Percentiles rank a stretch among this genome's conserved stretches.
These are phyloP conservation scores for Polyplosphaeria fusca DNA, from an alignment of 495 filamentous ascomycete genomes.

Conservation along the genomic window DNA sequence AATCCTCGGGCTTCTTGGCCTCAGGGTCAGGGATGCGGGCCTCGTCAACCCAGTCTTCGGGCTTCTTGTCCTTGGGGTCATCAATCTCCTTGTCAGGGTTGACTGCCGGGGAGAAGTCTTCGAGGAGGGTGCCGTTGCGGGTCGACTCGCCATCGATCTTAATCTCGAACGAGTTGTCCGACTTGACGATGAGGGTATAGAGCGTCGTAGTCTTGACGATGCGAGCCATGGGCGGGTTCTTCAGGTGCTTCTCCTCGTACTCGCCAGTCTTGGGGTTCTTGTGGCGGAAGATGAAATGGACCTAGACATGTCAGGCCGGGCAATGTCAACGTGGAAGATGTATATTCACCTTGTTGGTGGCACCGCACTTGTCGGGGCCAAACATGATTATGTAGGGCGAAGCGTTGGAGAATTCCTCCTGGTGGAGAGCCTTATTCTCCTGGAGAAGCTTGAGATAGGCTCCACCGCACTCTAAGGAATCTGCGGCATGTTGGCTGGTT, in stretches of 20 bases:
- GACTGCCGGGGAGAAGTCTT: slow-evolving; percentile 89
- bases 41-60: slow-evolving; percentile 92
- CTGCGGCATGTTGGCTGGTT: slow-evolving; percentile 48
- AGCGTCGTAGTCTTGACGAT: slow-evolving; percentile 88
- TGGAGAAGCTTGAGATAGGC: slow-evolving; percentile 99
- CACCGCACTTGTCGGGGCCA: slow-evolving; percentile 98
- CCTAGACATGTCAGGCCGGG: slow-evolving; percentile 44
- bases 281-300: slow-evolving; percentile 99
- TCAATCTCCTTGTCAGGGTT: slow-evolving; percentile 97
- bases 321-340: no score
- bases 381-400: slow-evolving; percentile 99
- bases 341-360: slow-evolving; percentile 81
- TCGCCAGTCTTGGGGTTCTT: slow-evolving; percentile 99
- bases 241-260: slow-evolving; percentile 99
- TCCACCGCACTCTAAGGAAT: slow-evolving; percentile 96
- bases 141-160: slow-evolving; percentile 80
- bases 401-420: slow-evolving; percentile 95
- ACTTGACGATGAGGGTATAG: slow-evolving; percentile 93
- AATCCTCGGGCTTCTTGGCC: slow-evolving; percentile 94
- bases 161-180: slow-evolving; percentile 92
- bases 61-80: slow-evolving; percentile 93
- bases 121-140: slow-evolving; percentile 87
- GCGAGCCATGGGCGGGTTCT: slow-evolving; percentile 74
- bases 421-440: slow-evolving; percentile 94
- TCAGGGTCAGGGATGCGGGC: slow-evolving; percentile 85